A percentile compares a stretch with the other conserved stretches of the same genome.
These are phyloP conservation scores for Blastocystis hominis DNA, from an alignment of 352 stramenopile species.

Conservation along the genomic window DNA sequence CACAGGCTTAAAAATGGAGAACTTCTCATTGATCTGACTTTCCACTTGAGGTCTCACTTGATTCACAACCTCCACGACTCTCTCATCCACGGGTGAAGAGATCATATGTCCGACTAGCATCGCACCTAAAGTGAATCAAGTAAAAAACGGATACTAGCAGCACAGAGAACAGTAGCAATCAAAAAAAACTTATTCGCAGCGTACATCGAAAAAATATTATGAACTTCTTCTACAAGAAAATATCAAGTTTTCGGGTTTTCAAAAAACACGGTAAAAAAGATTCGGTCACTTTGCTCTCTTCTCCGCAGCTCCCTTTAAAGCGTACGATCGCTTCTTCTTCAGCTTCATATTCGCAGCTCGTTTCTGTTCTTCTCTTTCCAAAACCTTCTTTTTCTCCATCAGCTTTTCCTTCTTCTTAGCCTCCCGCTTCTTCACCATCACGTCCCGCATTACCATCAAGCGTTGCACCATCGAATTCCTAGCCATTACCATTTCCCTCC, in stretches of 20 bases:
- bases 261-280: conserved; percentile 9
- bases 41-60: background rate
- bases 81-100: background rate
- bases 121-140: background rate
- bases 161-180: background rate
- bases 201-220: background rate
- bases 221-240: background rate
- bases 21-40: background rate
- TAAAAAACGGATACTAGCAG: background rate
- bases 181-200: background rate
- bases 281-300: background rate
- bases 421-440: conserved; percentile 13
- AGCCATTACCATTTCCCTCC: background rate
- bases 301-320: conserved; percentile 11
- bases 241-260: too few relatives aligned
- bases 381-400: background rate
- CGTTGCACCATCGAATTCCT: conserved; percentile 46
- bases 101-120: background rate
- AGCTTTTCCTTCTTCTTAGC: background rate
- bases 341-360: background rate
- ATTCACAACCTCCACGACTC: background rate
- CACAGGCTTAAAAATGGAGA: conserved; percentile 6
- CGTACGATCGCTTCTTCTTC: conserved; percentile 44
- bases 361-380: conserved; percentile 2
- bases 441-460: conserved; percentile 19